Evolutionary conservation across 371 early-diverging fungal species (phyloP).

Genomic region (Syncephalastrum racemosum): DNA sequence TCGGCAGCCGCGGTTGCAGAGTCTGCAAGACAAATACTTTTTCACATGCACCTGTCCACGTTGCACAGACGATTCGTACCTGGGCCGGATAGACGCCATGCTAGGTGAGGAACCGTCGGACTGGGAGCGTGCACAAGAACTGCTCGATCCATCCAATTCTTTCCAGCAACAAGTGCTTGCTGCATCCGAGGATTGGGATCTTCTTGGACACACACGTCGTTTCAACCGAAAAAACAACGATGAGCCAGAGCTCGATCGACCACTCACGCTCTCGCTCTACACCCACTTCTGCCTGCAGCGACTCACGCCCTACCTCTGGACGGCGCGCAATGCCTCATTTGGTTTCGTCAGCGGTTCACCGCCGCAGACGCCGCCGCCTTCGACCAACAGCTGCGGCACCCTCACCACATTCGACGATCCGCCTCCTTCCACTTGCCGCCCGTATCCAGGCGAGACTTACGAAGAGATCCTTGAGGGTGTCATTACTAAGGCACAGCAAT

Average conservation of each 20-base stretch:
- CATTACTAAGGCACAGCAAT: constrained; percentile 18
- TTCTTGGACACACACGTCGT: constrained; percentile 23
- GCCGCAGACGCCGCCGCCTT: neutral
- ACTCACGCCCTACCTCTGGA: constrained; percentile 36
- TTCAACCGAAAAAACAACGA: constrained; percentile 32
- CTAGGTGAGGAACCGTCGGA: constrained; percentile 36
- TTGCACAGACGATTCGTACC: constrained; percentile 44
- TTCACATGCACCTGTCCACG: constrained; percentile 75
- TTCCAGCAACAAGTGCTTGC: constrained; percentile 13
- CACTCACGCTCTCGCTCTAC: constrained; percentile 25
- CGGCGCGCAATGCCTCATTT: constrained; percentile 22
- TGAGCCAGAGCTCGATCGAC: constrained; percentile 18
- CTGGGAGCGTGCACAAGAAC: constrained; percentile 35
- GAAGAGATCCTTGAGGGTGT: constrained; percentile 24
- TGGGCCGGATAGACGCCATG: constrained; percentile 35
- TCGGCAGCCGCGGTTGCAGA: constrained; percentile 52
- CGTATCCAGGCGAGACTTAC: constrained; percentile 25
- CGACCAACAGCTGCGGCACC: constrained; percentile 9
- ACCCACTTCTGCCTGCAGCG: constrained; percentile 29
- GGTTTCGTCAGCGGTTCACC: constrained; percentile 9
- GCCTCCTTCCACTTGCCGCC: constrained; percentile 21
- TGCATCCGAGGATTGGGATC: constrained; percentile 32
- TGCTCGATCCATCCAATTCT: constrained; percentile 13
- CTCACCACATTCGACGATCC: constrained; percentile 38
- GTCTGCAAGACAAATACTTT: constrained; percentile 66